These are phyloP conservation scores for Fonsecaea erecta DNA, from an alignment of 2,329 filamentous ascomycete genomes.

Conservation along the genomic window DNA sequence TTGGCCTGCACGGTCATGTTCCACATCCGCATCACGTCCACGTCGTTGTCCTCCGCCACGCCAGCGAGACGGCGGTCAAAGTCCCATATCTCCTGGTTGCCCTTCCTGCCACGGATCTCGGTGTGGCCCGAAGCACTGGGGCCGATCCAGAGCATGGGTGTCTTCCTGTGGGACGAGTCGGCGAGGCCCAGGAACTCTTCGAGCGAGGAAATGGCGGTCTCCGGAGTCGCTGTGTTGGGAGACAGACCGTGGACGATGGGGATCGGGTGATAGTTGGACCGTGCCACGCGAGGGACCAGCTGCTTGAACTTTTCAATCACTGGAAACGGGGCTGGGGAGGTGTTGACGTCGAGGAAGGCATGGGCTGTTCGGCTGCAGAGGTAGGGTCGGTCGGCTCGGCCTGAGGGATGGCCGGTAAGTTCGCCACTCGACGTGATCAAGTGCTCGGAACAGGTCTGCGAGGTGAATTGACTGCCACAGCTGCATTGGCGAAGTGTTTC, in stretches of 20 bases:
- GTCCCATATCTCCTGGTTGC: conserved; percentile 46
- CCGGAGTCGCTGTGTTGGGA: conserved; percentile 42
- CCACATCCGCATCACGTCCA: conserved; percentile 51
- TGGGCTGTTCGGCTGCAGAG: conserved; percentile 44
- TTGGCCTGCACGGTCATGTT: conserved; percentile 50
- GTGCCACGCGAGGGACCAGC: conserved; percentile 39
- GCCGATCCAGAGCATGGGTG: conserved; percentile 51
- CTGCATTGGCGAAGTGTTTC: conserved; percentile 42
- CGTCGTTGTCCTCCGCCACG: conserved; percentile 43
- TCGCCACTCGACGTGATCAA: conserved; percentile 40
- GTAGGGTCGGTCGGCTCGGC: conserved; percentile 25
- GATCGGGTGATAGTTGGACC: conserved; percentile 45
- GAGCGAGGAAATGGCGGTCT: conserved; percentile 43
- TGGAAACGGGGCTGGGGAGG: conserved; percentile 41
- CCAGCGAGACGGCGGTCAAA: conserved; percentile 45
- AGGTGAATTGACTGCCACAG: conserved; percentile 50
- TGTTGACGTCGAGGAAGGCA: conserved; percentile 43
- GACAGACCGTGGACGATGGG: conserved; percentile 49
- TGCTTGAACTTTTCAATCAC: conserved; percentile 42
- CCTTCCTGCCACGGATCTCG: conserved; percentile 41
- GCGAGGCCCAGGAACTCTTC: conserved; percentile 49
- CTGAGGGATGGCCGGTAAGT: conserved; percentile 25
- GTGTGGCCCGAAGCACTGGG: conserved; percentile 47
- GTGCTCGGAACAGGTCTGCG: conserved; percentile 40
- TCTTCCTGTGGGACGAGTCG: conserved; percentile 44